Evolutionary conservation across 352 stramenopile genomes (phyloP), one percentile per base, ranked within the genome.

Genomic region (Globisporangium ultimum): DNA sequence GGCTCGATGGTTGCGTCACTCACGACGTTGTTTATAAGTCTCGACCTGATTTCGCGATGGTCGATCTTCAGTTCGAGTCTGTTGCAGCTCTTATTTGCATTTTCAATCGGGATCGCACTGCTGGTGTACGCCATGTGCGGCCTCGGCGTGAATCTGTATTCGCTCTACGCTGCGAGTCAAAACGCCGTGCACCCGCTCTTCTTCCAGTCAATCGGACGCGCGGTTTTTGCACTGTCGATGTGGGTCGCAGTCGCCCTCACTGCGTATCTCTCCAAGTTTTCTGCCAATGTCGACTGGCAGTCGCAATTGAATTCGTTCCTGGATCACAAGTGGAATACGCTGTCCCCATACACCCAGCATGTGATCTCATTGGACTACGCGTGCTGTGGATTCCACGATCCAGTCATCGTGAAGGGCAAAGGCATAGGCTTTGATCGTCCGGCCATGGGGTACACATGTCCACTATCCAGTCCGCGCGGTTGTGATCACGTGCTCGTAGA

Each of bases 361-460:
- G 34, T 58, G 4, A 67, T 82, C 45, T 67, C 71, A 18, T 50
- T 88, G 4, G 67, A 81, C 24, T 80, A 77, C 41, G 53, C 60
- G 6, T 86, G 78, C 50, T 88, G 75, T 45, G 78, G 78, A 9
- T 88, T 83, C 40, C 71, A 82, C 42, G 71, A 85, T 17, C 75
- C 78, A 6, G 34, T 71, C 13, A 46, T 80, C 2, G 43, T 80
- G 1, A 56, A 58, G 9, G 64, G 63, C 9, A 48, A 68, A 49
- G 67, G 64, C 8, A 45, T 86, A 11, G 58, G 80, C 17, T 88
- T 80, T 24, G 78, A 86, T 24, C 73, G 75, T 1, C 64, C 75
- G 9, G 64, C 73, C 1, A 41, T 75, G 1, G 63, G 69, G 10
- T 80, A 70, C 21, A 53, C 68, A 15, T 88, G 78, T 41, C 76